Base-by-base conservation (phyloP, 2,329 filamentous ascomycete species). In the Aspergillus oerlinghausenensis region DNA sequence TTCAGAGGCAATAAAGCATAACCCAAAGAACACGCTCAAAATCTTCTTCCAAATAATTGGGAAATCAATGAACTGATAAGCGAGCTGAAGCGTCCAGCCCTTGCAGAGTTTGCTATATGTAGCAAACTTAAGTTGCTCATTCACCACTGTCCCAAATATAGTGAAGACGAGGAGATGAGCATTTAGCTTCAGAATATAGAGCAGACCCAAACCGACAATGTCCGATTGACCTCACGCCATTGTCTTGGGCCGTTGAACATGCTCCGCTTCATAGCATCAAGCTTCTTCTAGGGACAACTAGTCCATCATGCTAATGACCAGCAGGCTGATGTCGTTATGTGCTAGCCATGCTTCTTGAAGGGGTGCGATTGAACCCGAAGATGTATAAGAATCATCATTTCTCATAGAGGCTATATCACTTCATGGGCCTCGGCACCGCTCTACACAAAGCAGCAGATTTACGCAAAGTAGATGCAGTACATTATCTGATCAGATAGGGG, bases 171-270 rank as follows among this genome's bases (percentile, higher is more conserved):
- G 49, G 63, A 67, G 23, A 67, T 69, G 53, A 50, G 45, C 43
- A 26, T 50, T 54, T 68, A 60, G 66, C 62, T 70, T 14, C 64
- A 70, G 56, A 70, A 50, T 59, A 66, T 54, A 60, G 61, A 53
- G 66, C 68, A 14, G 59, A 68, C 57, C 65, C 63, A 1, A 68
- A 70, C 58, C 48, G 49, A n/a, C 60, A 56, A 60, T 67, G 58
- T 55, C 8, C 26, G 17, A 60, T 66, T 49, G 59, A 68, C 52
- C 55, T 65, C 19, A 68, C 64, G 0, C 67, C 64, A 49, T 52
- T 69, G 5, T 68, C 67, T 0, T 29, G 50, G 51, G 65, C 64
- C 40, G 63, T 67, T 2, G 50, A 68, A 42, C 29, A 38, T 8
- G 65, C 59, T 8, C 42, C 65, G 1, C 26, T 68, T 25, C 55